These are phyloP conservation scores for Botrytis paeoniae DNA, from an alignment of 2,329 filamentous ascomycete species.

Conservation along the genomic window DNA sequence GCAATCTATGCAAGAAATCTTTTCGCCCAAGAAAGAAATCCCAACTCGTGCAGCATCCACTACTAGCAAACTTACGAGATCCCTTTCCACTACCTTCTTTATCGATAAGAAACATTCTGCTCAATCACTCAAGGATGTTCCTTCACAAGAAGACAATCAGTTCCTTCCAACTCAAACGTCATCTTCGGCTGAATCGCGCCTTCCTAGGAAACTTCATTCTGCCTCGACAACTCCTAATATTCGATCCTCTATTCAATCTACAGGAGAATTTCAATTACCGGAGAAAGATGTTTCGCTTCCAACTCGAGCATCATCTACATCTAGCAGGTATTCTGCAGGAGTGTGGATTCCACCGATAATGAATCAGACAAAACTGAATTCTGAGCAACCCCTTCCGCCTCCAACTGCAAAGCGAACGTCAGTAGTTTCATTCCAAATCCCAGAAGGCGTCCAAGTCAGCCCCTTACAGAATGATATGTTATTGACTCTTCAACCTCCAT, in stretches of 20 bases:
- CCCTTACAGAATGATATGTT: background rate
- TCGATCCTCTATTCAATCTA: conserved; percentile 5
- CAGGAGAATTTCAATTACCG: background rate
- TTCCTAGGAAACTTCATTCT: background rate
- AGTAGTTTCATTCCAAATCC: conserved; percentile 11
- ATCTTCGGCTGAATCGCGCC: background rate
- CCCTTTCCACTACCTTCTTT: background rate
- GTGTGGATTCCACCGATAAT: background rate
- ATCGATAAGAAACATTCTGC: background rate
- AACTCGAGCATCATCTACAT: background rate
- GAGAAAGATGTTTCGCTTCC: background rate
- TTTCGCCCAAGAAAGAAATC: background rate
- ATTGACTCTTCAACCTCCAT: background rate
- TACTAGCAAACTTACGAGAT: background rate
- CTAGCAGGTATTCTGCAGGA: background rate
- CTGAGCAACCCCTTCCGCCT: background rate
- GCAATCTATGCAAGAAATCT: background rate
- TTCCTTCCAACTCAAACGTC: background rate
- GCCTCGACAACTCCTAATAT: background rate
- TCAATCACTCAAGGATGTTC: background rate
- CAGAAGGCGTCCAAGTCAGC: background rate
- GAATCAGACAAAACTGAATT: background rate
- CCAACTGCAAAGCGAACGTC: conserved; percentile 1
- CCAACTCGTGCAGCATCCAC: background rate
- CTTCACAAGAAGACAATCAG: background rate